These are phyloP conservation scores for Monilinia laxa DNA, from an alignment of 2,329 filamentous ascomycete genomes.

Conservation along the genomic window DNA sequence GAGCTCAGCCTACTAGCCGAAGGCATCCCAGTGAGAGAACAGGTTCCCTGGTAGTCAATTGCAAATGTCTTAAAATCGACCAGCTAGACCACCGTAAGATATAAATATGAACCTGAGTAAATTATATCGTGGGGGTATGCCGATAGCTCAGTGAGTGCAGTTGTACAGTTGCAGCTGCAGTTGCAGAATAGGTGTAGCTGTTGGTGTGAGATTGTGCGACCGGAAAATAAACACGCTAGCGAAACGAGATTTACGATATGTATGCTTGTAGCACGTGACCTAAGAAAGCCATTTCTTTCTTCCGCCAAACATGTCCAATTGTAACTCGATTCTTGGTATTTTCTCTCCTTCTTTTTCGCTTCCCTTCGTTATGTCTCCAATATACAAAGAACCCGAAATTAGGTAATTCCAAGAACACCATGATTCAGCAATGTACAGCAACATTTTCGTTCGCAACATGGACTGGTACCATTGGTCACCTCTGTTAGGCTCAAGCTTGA, in stretches of 20 bases:
- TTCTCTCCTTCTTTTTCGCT: constrained; percentile 13
- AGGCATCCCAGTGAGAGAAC: not conserved
- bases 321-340: not conserved
- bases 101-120: not conserved
- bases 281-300: not conserved
- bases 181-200: constrained; percentile 11
- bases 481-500: not conserved
- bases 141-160: not conserved
- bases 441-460: constrained; percentile 6
- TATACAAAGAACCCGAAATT: not conserved
- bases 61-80: constrained; percentile 21
- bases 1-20: constrained; percentile 16
- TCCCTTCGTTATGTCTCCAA: not conserved
- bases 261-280: constrained; percentile 7
- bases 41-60: constrained; percentile 7
- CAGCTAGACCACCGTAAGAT: constrained; percentile 17
- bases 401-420: not conserved
- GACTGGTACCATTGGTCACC: not conserved
- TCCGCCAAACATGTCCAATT: constrained; percentile 15
- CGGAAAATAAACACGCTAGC: constrained; percentile 15
- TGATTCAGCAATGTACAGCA: constrained; percentile 1
- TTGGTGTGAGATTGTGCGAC: constrained; percentile 14
- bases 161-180: constrained; percentile 6
- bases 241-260: constrained; percentile 10
- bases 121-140: not conserved